Percentiles rank a stretch among this genome's conserved stretches.
Evolutionary conservation across 352 stramenopile species (phyloP).

Genomic region (Phytophthora pini): DNA sequence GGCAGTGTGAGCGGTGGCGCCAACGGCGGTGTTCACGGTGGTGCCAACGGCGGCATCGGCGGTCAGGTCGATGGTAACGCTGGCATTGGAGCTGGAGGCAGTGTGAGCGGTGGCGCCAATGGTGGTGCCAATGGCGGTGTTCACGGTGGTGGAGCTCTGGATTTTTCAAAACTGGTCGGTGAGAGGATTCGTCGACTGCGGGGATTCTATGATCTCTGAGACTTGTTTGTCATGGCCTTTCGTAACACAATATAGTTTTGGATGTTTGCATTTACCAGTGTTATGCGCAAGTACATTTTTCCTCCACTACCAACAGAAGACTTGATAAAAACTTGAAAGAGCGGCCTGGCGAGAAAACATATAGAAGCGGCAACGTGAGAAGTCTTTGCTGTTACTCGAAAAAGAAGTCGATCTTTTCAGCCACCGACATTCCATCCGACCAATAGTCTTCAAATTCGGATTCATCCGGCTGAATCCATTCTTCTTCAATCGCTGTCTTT

Average conservation of each 20-base stretch:
- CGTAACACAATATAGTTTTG: too few relatives aligned
- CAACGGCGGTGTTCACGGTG: conserved; percentile 2
- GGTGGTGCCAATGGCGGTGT: neutral
- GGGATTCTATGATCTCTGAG: too few relatives aligned
- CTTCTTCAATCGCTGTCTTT: neutral
- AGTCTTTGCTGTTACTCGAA: neutral
- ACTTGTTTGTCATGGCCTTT: too few relatives aligned
- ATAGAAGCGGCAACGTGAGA: neutral
- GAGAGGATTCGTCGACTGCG: too few relatives aligned
- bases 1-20: neutral
- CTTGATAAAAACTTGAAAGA: too few relatives aligned
- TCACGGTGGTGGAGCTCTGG: too few relatives aligned
- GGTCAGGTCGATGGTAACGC: neutral
- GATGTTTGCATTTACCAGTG: too few relatives aligned
- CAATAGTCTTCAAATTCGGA: neutral
- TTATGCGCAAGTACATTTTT: too few relatives aligned
- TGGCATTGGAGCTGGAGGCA: neutral
- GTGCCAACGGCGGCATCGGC: neutral
- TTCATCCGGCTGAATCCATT: neutral
- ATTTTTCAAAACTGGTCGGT: too few relatives aligned
- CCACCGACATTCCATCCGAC: neutral
- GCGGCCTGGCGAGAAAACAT: too few relatives aligned
- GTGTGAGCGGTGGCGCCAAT: neutral
- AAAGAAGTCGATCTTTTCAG: neutral
- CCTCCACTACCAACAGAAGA: too few relatives aligned